These are phyloP conservation scores for Aspergillus luchuensis DNA, from an alignment of 2,329 filamentous ascomycete species.

Conservation along the genomic window DNA sequence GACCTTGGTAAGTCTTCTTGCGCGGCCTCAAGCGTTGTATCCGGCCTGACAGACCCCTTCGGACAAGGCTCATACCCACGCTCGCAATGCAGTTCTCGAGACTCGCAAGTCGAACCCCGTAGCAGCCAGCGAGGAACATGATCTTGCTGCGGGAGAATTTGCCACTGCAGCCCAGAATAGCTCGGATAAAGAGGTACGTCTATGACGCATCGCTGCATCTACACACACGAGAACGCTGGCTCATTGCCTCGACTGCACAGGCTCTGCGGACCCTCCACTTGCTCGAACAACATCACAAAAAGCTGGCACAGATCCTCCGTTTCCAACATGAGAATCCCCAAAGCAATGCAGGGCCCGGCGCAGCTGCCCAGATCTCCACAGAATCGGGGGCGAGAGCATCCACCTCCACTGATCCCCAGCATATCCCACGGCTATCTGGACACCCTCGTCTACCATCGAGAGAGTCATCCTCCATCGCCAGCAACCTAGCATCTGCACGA, in stretches of 20 bases:
- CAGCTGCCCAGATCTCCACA: slow-evolving; percentile 20
- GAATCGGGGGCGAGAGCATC: slow-evolving; percentile 26
- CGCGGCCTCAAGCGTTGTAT: not conserved
- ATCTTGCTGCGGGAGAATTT: slow-evolving; percentile 85
- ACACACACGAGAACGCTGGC: not conserved
- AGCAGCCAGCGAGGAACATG: slow-evolving; percentile 83
- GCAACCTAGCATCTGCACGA: slow-evolving; percentile 80
- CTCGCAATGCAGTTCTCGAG: slow-evolving; percentile 77
- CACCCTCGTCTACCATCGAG: slow-evolving; percentile 57
- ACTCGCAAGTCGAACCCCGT: slow-evolving; percentile 69
- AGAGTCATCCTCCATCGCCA: slow-evolving; percentile 82
- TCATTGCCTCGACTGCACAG: slow-evolving; percentile 51
- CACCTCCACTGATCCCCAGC: slow-evolving; percentile 37
- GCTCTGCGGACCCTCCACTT: slow-evolving; percentile 81
- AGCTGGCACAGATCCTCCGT: slow-evolving; percentile 78
- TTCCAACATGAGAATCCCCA: slow-evolving; percentile 61
- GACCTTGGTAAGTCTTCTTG: slow-evolving; percentile 55
- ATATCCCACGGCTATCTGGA: slow-evolving; percentile 42
- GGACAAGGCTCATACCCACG: slow-evolving; percentile 79
- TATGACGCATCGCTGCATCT: not conserved
- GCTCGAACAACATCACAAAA: slow-evolving; percentile 83
- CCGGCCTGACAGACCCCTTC: slow-evolving; percentile 18
- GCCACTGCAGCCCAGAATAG: slow-evolving; percentile 77
- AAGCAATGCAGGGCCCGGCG: slow-evolving; percentile 18
- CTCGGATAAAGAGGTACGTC: slow-evolving; percentile 57